A percentile compares a stretch with the other conserved stretches of the same genome.
phyloP scores from a whole-genome alignment of 129 eudicot species.

The Smallanthus sonchifolius region DNA sequence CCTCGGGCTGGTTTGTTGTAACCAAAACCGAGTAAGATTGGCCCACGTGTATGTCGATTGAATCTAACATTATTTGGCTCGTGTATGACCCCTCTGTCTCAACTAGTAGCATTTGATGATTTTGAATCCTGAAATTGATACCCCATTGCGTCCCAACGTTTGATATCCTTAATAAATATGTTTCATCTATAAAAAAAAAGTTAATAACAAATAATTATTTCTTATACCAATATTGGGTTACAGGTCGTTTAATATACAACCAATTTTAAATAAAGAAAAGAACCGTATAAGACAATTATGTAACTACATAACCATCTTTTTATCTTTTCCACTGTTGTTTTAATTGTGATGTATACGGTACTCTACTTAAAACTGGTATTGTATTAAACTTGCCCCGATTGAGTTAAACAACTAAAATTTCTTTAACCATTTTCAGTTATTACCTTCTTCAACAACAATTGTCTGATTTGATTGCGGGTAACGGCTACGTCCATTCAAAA shows the following conservation, averaged over 20 bases:
- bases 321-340: too few relatives aligned
- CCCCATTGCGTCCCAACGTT: constrained; percentile 45
- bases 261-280: background rate
- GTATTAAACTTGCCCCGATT: background rate
- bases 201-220: background rate
- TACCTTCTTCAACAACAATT: constrained; percentile 28
- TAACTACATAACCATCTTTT: background rate
- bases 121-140: constrained; percentile 48
- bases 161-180: constrained; percentile 50
- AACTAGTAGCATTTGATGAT: constrained; percentile 50
- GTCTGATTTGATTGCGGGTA: constrained; percentile 31
- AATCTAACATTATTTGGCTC: constrained; percentile 38
- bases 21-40: constrained; percentile 61
- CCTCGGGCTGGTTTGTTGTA: constrained; percentile 33
- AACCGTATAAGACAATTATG: background rate
- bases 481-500: constrained; percentile 48
- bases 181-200: constrained; percentile 9
- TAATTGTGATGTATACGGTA: too few relatives aligned
- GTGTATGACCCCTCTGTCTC: constrained; percentile 65
- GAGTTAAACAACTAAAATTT: background rate
- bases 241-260: background rate
- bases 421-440: background rate
- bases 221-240: background rate
- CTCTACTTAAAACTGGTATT: background rate
- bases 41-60: constrained; percentile 57